Evolutionary conservation across 192 early-diverging fungal species (phyloP).

Genomic region (Umbelopsis vinacea): DNA sequence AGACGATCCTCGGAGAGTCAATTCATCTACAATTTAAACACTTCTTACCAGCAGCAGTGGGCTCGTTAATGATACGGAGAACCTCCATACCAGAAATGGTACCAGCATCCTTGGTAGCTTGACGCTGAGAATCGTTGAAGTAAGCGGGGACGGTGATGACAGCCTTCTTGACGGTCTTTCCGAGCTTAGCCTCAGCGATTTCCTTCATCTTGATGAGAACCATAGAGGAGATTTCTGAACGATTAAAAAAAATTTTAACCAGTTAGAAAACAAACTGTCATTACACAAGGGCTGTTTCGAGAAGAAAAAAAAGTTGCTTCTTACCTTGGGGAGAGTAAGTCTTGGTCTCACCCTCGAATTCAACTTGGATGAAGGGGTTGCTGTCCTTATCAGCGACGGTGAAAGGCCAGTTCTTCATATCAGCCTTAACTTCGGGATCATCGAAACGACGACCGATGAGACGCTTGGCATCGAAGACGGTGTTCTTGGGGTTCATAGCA

Average conservation of each 20-base stretch:
- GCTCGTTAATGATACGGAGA: conserved; percentile 86
- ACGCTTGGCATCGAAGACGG: conserved; percentile 99
- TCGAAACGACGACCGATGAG: conserved; percentile 94
- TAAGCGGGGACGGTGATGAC: conserved; percentile 98
- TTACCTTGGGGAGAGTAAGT: conserved; percentile 75
- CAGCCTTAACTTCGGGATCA: conserved; percentile 93
- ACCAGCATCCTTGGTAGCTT: conserved; percentile 88
- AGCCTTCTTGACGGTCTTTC: conserved; percentile 82
- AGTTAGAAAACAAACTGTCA: neutral
- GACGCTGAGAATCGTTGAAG: conserved; percentile 88
- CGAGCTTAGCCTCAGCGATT: conserved; percentile 93
- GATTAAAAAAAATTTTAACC: neutral
- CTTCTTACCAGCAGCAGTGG: conserved; percentile 66
- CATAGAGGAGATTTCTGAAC: conserved; percentile 94
- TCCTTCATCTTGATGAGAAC: conserved; percentile 98
- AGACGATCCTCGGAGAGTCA: too few species aligned
- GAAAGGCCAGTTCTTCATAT: conserved; percentile 99
- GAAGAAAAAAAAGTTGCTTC: neutral
- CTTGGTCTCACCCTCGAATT: conserved; percentile 98
- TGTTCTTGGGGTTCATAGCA: conserved; percentile 98
- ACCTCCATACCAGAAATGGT: conserved; percentile 79
- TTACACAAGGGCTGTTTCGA: too few species aligned
- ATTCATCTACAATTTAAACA: too few species aligned
- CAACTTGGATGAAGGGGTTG: conserved; percentile 92
- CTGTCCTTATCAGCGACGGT: conserved; percentile 86